Conservation (phyloP, 2,329 filamentous ascomycete species). For the Colletotrichum karsti region DNA sequence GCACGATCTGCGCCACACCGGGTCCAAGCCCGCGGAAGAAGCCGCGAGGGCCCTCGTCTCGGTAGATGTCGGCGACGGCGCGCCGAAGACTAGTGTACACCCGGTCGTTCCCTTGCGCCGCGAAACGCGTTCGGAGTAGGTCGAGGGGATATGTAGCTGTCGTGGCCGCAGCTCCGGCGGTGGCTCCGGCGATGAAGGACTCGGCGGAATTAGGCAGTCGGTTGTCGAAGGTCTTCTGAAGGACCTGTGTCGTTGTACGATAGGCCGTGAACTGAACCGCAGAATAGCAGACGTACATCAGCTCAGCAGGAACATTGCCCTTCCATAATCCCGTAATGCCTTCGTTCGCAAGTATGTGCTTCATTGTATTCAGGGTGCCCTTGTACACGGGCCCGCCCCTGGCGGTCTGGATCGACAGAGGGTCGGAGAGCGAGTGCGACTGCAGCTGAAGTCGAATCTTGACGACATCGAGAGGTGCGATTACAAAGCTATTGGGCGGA, state of each 20-base stretch:
- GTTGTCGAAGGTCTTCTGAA: slow-evolving; percentile 57
- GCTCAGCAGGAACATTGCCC: slow-evolving; percentile 94
- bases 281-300: slow-evolving; percentile 92
- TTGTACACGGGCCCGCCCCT: slow-evolving; percentile 68
- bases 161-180: slow-evolving; percentile 84
- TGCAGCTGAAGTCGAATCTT: slow-evolving; percentile 98
- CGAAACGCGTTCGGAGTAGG: slow-evolving; percentile 91
- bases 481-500: slow-evolving; percentile 73
- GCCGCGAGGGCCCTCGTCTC: slow-evolving; percentile 77
- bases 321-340: slow-evolving; percentile 93
- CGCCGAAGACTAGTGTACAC: slow-evolving; percentile 79
- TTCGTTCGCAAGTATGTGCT: slow-evolving; percentile 80
- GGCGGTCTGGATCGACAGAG: slow-evolving; percentile 63
- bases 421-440: slow-evolving; percentile 82
- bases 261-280: slow-evolving; percentile 92
- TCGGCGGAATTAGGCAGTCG: slow-evolving; percentile 73
- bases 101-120: slow-evolving; percentile 84
- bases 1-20: slow-evolving; percentile 86
- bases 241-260: slow-evolving; percentile 74
- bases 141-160: slow-evolving; percentile 91
- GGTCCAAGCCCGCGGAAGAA: slow-evolving; percentile 91
- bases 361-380: slow-evolving; percentile 79
- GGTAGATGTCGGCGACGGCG: slow-evolving; percentile 77
- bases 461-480: slow-evolving; percentile 95
- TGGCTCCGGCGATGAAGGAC: slow-evolving; percentile 84